A percentile compares a stretch with the other conserved stretches of the same genome.
These are phyloP conservation scores for Malassezia psittaci DNA, from an alignment of 1,284 basidiomycete genomes.

Conservation along the genomic window DNA sequence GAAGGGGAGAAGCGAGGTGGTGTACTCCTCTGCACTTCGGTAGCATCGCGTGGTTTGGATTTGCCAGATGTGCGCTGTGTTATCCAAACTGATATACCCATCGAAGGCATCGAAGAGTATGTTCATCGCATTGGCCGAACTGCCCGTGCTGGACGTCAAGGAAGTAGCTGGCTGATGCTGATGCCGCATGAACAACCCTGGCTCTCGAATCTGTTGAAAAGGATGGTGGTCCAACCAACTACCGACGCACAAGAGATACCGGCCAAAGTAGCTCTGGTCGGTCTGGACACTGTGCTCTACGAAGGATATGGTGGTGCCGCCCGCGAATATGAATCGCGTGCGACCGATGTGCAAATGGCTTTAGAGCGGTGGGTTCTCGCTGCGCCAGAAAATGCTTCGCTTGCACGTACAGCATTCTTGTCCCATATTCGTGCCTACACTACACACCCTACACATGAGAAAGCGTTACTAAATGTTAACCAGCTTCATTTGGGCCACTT, in stretches of 20 bases:
- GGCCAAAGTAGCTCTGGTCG: conserved; percentile 13
- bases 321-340: conserved; percentile 71
- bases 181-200: conserved; percentile 74
- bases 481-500: conserved; percentile 89
- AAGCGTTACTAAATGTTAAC: conserved; percentile 87
- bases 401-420: conserved; percentile 75
- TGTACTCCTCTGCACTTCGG: conserved; percentile 85
- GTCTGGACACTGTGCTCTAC: conserved; percentile 25
- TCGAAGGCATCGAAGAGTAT: conserved; percentile 92
- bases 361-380: conserved; percentile 88
- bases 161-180: conserved; percentile 87
- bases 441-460: conserved; percentile 88
- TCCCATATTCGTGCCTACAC: conserved; percentile 94
- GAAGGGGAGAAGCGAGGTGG: conserved; percentile 44
- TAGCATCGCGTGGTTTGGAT: conserved; percentile 95
- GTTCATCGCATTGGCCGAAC: conserved; percentile 94
- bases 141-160: conserved; percentile 76
- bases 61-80: conserved; percentile 87
- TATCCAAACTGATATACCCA: conserved; percentile 91
- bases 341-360: conserved; percentile 87
- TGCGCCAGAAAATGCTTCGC: conserved; percentile 62
- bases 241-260: neutral
- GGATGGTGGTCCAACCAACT: conserved; percentile 53
- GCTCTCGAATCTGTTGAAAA: conserved; percentile 73
- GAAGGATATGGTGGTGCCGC: conserved; percentile 66